These are phyloP conservation scores for Pascua sp. DNA, from an alignment of 1,284 basidiomycete genomes.

Conservation along the genomic window DNA sequence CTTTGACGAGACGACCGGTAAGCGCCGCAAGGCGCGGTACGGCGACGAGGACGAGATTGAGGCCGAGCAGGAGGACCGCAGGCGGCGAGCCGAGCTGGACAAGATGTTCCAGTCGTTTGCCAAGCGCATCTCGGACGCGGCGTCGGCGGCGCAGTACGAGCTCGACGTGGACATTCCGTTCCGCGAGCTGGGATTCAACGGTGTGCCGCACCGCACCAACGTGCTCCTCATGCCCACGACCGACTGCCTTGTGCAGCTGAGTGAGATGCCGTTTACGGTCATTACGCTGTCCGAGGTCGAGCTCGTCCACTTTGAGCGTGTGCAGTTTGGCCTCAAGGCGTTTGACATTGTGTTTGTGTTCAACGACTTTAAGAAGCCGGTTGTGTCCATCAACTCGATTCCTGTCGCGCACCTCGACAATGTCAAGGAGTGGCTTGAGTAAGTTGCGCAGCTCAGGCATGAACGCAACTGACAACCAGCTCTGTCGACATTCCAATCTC, in stretches of 20 bases:
- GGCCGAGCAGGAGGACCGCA: conserved; percentile 95
- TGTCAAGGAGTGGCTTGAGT: conserved; percentile 98
- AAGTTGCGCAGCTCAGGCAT: conserved; percentile 52
- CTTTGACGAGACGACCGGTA: conserved; percentile 92
- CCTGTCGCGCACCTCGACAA: conserved; percentile 86
- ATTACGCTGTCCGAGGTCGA: conserved; percentile 93
- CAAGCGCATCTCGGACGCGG: conserved; percentile 86
- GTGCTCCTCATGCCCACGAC: conserved; percentile 94
- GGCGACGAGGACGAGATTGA: conserved; percentile 99
- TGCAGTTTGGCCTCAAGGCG: conserved; percentile 93
- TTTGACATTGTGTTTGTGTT: conserved; percentile 97
- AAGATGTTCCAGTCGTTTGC: conserved; percentile 94
- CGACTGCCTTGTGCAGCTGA: conserved; percentile 92
- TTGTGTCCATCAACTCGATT: conserved; percentile 93
- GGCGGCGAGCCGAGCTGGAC: conserved; percentile 82
- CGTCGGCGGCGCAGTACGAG: conserved; percentile 62
- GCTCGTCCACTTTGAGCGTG: conserved; percentile 93
- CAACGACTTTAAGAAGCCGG: conserved; percentile 89
- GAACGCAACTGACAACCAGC: conserved; percentile 50
- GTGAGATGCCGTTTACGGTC: conserved; percentile 93
- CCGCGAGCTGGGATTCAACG: conserved; percentile 93
- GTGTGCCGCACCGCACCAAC: conserved; percentile 93
- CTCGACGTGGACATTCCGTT: conserved; percentile 95
- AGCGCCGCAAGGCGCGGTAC: conserved; percentile 93
- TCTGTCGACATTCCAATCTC: conserved; percentile 95